A percentile compares a stretch with the other conserved stretches of the same genome.
Evolutionary conservation across 1,284 basidiomycete genomes (phyloP).

Genomic region (Trametes polyzona): DNA sequence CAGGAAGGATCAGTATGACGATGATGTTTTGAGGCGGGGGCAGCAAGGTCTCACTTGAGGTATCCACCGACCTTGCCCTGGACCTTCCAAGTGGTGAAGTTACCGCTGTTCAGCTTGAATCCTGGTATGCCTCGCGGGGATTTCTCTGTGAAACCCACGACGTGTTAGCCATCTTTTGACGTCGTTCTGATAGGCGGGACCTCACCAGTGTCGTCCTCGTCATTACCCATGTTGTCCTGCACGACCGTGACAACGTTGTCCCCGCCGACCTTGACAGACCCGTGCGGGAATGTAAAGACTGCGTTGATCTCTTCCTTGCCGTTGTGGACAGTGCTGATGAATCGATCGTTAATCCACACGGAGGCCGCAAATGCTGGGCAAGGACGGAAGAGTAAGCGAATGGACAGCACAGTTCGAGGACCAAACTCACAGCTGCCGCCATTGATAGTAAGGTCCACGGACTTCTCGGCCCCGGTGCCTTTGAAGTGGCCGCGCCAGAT

Average conservation of each 20-base stretch:
- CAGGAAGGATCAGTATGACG: too few species aligned
- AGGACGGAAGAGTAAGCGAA: background rate
- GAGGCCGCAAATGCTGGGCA: conserved; percentile 75
- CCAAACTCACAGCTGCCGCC: conserved; percentile 76
- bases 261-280: conserved; percentile 48
- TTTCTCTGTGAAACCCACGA: too few species aligned
- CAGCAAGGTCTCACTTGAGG: conserved; percentile 47
- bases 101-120: conserved; percentile 63
- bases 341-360: conserved; percentile 77
- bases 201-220: conserved; percentile 49
- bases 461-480: conserved; percentile 58
- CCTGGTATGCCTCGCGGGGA: conserved; percentile 79
- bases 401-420: background rate
- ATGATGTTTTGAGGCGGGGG: background rate
- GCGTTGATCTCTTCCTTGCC: conserved; percentile 67
- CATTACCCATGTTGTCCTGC: conserved; percentile 82
- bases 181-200: too few species aligned
- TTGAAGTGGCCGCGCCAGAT: conserved; percentile 83
- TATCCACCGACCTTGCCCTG: conserved; percentile 85
- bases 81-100: conserved; percentile 75
- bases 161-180: too few species aligned
- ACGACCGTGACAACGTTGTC: conserved; percentile 80
- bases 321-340: conserved; percentile 72
- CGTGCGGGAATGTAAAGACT: conserved; percentile 65
- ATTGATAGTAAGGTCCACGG: conserved; percentile 74